Evolutionary conservation across 2,329 filamentous ascomycete genomes (phyloP).

Genomic region (Alternaria tenuissima): DNA sequence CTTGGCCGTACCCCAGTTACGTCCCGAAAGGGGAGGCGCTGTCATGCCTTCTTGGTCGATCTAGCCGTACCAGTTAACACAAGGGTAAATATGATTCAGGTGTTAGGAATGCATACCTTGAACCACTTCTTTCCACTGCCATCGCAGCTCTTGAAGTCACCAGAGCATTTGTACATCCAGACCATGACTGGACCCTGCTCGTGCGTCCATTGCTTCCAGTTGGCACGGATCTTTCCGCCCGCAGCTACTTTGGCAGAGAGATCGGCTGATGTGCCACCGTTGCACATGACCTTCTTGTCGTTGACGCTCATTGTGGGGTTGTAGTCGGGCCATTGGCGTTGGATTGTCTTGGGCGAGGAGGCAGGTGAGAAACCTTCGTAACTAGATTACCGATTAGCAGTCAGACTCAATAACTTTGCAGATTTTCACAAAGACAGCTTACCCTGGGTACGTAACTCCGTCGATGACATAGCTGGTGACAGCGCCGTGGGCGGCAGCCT

Average conservation of each 20-base stretch:
- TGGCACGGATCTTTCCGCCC: constrained; percentile 61
- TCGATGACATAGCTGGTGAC: constrained; percentile 49
- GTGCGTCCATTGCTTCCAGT: constrained; percentile 67
- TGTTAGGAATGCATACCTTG: constrained; percentile 55
- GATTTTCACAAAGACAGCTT: neutral
- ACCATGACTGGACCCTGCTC: constrained; percentile 67
- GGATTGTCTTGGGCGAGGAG: constrained; percentile 61
- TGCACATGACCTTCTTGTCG: constrained; percentile 64
- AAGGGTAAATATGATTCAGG: neutral
- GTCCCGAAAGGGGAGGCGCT: constrained; percentile 56
- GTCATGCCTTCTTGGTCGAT: constrained; percentile 62
- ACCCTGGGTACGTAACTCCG: constrained; percentile 45
- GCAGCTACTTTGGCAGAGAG: constrained; percentile 59
- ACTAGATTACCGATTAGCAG: constrained; percentile 52
- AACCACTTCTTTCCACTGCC: constrained; percentile 65
- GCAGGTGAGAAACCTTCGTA: constrained; percentile 63
- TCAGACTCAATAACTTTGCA: constrained; percentile 22
- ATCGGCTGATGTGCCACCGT: constrained; percentile 55
- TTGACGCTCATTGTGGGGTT: constrained; percentile 61
- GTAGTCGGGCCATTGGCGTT: constrained; percentile 66
- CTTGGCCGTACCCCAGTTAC: constrained; percentile 60
- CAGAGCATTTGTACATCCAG: constrained; percentile 61
- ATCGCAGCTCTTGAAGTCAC: constrained; percentile 59
- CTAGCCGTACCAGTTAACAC: constrained; percentile 5
- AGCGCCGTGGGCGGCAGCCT: constrained; percentile 47